Base-by-base conservation (phyloP, 345 rosid species). In the Diplotaxis tenuifolia region DNA sequence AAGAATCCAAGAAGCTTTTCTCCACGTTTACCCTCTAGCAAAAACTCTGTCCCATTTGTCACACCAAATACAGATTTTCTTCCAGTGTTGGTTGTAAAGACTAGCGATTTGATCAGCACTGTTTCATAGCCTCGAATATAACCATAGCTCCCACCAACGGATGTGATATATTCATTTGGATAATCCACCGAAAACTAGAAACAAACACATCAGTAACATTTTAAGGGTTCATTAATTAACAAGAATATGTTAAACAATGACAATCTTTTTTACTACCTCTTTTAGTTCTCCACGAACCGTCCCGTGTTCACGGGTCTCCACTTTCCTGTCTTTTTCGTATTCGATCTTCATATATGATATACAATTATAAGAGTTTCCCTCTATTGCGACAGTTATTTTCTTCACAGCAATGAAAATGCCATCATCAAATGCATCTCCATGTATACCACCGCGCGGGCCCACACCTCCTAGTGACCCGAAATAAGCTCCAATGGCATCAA, bases 1-100 rank as follows among this genome's bases (percentile, higher is more conserved):
- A 60, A 68, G 47, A 75, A 69, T 0, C 79, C 79, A 42, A 75
- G 28, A 42, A 75, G 62, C 38, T 75, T 68, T 21, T 66, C 77
- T 58, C 77, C 77, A 42, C 4, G 32, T 57, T 57, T 62, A 38
- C 70, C 53, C 38, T 66, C 52, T 1, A 74, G 53, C 66, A 21
- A 29, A 28, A 66, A 74, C 6, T 66, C 59, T 29, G 0, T 56
- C 6, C 78, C 74, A 10, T 1, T 10, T 36, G 72, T 14, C 42
- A 4, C 12, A 3, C 42, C 42, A 36, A 36, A 14, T 10, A 36
- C 42, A 36, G 42, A 36, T 36, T 12, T 10, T 36, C 42, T 36
- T 36, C 42, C 42, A 36, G 42, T 36, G 42, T 36, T 36, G 42
- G 42, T 36, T 36, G 9, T 36, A 36, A 36, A 36, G 42, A 36